Percentiles rank a stretch among this genome's conserved stretches.
Conservation (phyloP, 371 early-diverging fungal genomes). For the Syncephalis plumigaleata region DNA sequence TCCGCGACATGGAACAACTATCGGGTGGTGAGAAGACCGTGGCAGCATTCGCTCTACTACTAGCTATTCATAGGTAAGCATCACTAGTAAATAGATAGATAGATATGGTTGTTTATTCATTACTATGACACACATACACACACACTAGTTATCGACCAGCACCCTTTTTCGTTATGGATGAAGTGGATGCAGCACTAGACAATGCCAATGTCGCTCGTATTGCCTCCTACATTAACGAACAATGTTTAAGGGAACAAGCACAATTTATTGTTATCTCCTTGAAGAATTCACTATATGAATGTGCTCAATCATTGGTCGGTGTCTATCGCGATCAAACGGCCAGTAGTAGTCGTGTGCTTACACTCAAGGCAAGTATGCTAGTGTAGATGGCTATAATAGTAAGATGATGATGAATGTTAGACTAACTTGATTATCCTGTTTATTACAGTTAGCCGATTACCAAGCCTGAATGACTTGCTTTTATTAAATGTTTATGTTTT, state of each 20-base stretch:
- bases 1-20: slow-evolving; percentile 96
- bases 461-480: no score
- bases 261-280: slow-evolving; percentile 99
- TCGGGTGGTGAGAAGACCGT: slow-evolving; percentile 99
- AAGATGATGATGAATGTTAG: no score
- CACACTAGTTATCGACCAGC: slow-evolving; percentile 64
- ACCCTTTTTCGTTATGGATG: slow-evolving; percentile 99
- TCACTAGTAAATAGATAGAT: not conserved
- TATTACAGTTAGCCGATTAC: no score
- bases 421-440: no score
- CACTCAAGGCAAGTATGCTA: slow-evolving; percentile 10
- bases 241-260: slow-evolving; percentile 20
- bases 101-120: not conserved
- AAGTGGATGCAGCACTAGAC: slow-evolving; percentile 99
- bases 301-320: slow-evolving; percentile 90
- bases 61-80: slow-evolving; percentile 83
- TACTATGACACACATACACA: not conserved
- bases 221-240: slow-evolving; percentile 68
- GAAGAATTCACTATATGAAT: slow-evolving; percentile 88
- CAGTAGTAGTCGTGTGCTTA: slow-evolving; percentile 73
- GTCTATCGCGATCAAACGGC: slow-evolving; percentile 82
- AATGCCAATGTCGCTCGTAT: slow-evolving; percentile 91
- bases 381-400: no score
- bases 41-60: slow-evolving; percentile 91
- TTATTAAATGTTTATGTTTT: no score